Conservation (phyloP, 1,139 yeast genomes). For the Pichia sp. region DNA sequence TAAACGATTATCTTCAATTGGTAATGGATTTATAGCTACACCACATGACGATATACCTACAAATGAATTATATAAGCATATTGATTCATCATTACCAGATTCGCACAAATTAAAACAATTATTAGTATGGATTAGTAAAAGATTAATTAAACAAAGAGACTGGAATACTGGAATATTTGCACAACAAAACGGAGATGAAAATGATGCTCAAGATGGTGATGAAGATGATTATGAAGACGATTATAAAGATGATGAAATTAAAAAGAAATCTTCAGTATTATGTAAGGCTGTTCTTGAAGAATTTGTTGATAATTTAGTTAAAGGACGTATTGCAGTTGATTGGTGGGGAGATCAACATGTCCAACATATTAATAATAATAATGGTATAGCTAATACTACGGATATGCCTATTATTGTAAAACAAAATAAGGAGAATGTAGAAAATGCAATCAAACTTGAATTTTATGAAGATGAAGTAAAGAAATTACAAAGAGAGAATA, state of each 20-base stretch:
- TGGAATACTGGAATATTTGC: not conserved
- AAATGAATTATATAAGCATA: conserved; percentile 53
- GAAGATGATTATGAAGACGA: conserved; percentile 2
- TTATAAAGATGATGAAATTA: conserved; percentile 20
- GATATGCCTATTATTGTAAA: conserved; percentile 29
- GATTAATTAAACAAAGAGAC: conserved; percentile 25
- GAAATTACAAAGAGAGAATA: conserved; percentile 41
- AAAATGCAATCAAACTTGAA: conserved; percentile 42
- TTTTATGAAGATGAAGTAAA: conserved; percentile 41
- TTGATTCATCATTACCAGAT: conserved; percentile 59
- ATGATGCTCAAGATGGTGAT: conserved; percentile 13
- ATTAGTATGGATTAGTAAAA: conserved; percentile 61
- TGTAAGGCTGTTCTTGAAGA: conserved; percentile 61
- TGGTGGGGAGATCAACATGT: conserved; percentile 51
- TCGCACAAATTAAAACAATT: conserved; percentile 70
- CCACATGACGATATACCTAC: conserved; percentile 62
- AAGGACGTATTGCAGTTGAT: conserved; percentile 55
- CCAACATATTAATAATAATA: not conserved
- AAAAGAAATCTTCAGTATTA: conserved; percentile 28
- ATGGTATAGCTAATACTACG: not conserved
- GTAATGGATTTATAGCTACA: conserved; percentile 63
- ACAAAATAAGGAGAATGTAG: conserved; percentile 55
- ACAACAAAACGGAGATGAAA: conserved; percentile 25
- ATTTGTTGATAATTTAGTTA: conserved; percentile 48
- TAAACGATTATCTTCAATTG: conserved; percentile 66